Conservation (phyloP, 176 grass and related monocot genomes). For the Metroxylon sagu region DNA sequence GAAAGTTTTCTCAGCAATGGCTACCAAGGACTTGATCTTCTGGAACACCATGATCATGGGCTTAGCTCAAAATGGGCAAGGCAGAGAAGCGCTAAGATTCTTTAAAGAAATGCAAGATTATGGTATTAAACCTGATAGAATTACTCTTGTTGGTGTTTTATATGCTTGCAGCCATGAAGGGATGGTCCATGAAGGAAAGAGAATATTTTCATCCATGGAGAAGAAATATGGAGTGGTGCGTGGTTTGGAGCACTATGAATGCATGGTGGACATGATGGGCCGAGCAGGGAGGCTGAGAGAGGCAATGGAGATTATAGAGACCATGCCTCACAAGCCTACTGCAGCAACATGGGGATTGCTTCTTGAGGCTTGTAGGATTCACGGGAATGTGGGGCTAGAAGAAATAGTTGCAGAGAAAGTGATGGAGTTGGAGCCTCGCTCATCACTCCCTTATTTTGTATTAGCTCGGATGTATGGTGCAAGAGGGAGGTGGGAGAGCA, state of each 20-base stretch:
- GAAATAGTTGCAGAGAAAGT: constrained; percentile 59
- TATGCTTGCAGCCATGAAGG: constrained; percentile 50
- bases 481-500: constrained; percentile 77
- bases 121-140: constrained; percentile 52
- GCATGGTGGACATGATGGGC: constrained; percentile 60
- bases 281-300: constrained; percentile 55
- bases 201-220: constrained; percentile 50
- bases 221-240: constrained; percentile 40
- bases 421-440: constrained; percentile 33
- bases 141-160: constrained; percentile 63
- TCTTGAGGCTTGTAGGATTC: constrained; percentile 63
- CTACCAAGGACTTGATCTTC: constrained; percentile 52
- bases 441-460: constrained; percentile 57
- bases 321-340: constrained; percentile 28
- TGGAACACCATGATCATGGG: constrained; percentile 83
- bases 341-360: constrained; percentile 37
- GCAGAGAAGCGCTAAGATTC: constrained; percentile 53
- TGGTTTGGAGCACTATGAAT: constrained; percentile 45
- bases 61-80: constrained; percentile 63
- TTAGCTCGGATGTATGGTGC: constrained; percentile 47
- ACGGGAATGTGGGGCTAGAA: constrained; percentile 34
- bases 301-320: constrained; percentile 44
- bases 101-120: constrained; percentile 44
- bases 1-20: constrained; percentile 36
- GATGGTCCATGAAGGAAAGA: constrained; percentile 39